These are phyloP conservation scores for Leccinum broughii DNA, from an alignment of 768 basidiomycete species.

Conservation along the genomic window DNA sequence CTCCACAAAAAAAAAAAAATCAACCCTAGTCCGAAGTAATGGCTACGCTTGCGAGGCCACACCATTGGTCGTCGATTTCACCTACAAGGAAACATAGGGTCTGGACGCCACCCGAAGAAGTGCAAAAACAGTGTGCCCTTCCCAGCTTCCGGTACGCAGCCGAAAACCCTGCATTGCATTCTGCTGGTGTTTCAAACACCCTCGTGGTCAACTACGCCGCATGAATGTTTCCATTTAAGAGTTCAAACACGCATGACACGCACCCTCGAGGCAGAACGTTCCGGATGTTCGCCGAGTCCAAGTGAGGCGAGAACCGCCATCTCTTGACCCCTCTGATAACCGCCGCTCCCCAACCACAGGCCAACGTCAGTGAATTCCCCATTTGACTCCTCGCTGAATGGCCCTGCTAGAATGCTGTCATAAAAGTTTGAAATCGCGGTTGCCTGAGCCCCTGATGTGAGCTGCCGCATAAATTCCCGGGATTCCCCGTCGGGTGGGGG, in stretches of 20 bases:
- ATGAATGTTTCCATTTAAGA: conserved; percentile 10
- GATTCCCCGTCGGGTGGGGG: conserved; percentile 8
- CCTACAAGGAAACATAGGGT: conserved; percentile 44
- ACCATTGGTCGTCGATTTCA: conserved; percentile 22
- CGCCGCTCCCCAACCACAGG: conserved; percentile 50
- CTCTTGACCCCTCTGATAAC: conserved; percentile 32
- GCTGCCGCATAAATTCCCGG: conserved; percentile 19
- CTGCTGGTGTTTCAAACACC: conserved; percentile 12
- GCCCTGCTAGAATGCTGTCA: conserved; percentile 56
- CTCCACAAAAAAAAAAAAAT: background rate
- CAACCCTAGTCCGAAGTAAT: conserved; percentile 9
- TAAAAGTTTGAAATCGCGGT: conserved; percentile 41
- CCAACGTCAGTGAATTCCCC: conserved; percentile 57
- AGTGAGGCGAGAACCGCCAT: conserved; percentile 35
- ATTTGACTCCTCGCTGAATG: conserved; percentile 45
- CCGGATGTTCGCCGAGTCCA: conserved; percentile 29
- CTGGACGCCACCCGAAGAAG: conserved; percentile 16
- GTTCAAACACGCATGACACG: background rate
- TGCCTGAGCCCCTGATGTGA: conserved; percentile 41
- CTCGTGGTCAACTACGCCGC: conserved; percentile 19
- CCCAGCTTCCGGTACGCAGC: conserved; percentile 14
- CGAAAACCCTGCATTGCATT: conserved; percentile 13
- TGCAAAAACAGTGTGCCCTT: conserved; percentile 15
- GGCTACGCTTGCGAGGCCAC: conserved; percentile 23
- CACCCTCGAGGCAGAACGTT: conserved; percentile 15